These are phyloP conservation scores for Acacia concinna DNA, from an alignment of 331 rosid genomes.

Conservation along the genomic window DNA sequence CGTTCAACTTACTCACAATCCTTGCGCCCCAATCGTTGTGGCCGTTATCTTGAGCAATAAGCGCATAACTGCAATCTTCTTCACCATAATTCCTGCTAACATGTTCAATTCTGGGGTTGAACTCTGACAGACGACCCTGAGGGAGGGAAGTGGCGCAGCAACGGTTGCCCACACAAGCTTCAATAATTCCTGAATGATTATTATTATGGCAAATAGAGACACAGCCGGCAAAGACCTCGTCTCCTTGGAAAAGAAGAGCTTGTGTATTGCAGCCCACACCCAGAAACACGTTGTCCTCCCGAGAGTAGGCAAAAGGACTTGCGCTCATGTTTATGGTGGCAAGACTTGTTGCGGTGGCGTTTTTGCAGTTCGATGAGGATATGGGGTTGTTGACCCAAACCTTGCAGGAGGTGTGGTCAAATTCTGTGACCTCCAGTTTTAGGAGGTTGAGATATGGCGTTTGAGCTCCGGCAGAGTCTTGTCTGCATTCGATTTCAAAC, in stretches of 20 bases:
- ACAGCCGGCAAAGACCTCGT: slow-evolving; percentile 24
- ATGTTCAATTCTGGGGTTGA: background rate
- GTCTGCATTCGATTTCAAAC: slow-evolving; percentile 37
- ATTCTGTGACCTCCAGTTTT: background rate
- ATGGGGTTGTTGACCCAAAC: slow-evolving; percentile 15
- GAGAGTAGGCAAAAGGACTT: slow-evolving; percentile 34
- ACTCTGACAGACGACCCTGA: slow-evolving; percentile 1
- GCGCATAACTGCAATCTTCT: slow-evolving; percentile 1
- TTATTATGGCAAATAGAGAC: slow-evolving; percentile 23
- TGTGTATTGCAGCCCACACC: slow-evolving; percentile 33
- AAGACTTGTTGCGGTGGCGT: background rate
- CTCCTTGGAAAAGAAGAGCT: slow-evolving; percentile 25
- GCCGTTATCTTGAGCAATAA: background rate
- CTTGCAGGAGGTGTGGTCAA: background rate
- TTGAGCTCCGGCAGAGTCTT: background rate
- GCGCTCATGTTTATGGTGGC: background rate
- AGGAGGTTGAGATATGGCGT: slow-evolving; percentile 25
- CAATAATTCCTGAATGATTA: accelerated
- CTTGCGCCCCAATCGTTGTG: background rate
- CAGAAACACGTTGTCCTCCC: background rate
- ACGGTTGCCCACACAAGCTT: background rate
- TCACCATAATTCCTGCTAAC: background rate
- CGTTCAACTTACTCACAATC: background rate
- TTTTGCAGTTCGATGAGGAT: background rate
- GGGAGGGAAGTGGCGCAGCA: slow-evolving; percentile 38